Percentiles rank a stretch among this genome's conserved stretches.
phyloP scores from a whole-genome alignment of 2,329 filamentous ascomycete species.

The Fusarium virguliforme region DNA sequence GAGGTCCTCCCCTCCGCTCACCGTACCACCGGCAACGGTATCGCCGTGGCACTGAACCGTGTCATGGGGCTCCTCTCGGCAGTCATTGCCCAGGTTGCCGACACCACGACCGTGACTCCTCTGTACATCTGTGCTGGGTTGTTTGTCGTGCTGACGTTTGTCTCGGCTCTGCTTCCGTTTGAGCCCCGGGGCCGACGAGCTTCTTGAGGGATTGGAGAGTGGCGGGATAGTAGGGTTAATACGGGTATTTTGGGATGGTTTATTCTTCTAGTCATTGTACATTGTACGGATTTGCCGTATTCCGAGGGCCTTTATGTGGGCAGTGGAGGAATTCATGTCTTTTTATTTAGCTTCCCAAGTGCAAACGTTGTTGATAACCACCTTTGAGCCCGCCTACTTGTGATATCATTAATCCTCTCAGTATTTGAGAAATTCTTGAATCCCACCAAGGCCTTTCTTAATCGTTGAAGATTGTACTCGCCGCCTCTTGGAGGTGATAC shows the following conservation, averaged over 20 bases:
- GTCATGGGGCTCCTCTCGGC: slow-evolving; percentile 34
- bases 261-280: neutral
- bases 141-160: slow-evolving; percentile 72
- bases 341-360: neutral
- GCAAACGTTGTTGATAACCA: neutral
- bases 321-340: neutral
- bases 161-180: slow-evolving; percentile 74
- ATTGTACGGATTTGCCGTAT: neutral
- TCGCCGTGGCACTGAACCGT: slow-evolving; percentile 60
- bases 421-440: too few relatives aligned
- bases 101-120: slow-evolving; percentile 74
- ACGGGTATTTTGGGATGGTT: neutral
- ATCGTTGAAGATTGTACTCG: too few relatives aligned
- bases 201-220: neutral
- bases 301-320: neutral
- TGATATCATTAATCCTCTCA: too few relatives aligned
- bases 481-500: too few relatives aligned
- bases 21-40: slow-evolving; percentile 66
- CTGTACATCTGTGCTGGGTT: slow-evolving; percentile 78
- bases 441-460: too few relatives aligned
- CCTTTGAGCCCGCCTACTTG: neutral
- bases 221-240: neutral
- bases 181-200: slow-evolving; percentile 68
- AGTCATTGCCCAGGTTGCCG: slow-evolving; percentile 61
- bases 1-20: slow-evolving; percentile 69